phyloP scores from a whole-genome alignment of 2,329 filamentous ascomycete species.

The Fusarium subglutinans region DNA sequence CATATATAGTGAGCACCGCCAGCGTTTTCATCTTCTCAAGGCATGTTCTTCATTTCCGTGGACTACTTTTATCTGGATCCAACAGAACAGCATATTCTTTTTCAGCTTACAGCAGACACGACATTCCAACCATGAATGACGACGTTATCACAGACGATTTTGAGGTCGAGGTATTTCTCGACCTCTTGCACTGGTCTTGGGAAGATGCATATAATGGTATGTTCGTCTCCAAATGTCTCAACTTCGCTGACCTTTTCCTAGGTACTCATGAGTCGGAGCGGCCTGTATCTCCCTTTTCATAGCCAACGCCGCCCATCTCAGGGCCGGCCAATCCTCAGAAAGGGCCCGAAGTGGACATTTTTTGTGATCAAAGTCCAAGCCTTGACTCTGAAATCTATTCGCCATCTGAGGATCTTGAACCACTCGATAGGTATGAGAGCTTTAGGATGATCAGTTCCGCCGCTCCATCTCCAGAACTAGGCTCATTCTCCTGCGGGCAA shows the following conservation, averaged over 20 bases:
- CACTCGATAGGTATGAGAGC: not conserved
- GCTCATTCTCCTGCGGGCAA: not conserved
- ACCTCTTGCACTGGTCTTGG: not conserved
- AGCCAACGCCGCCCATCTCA: not conserved
- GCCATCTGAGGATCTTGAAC: too few relatives aligned
- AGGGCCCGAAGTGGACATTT: fast-evolving
- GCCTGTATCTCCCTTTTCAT: not conserved
- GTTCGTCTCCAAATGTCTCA: fast-evolving
- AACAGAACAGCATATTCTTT: fast-evolving
- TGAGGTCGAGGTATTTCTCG: not conserved
- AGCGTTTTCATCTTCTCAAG: not conserved
- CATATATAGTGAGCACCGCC: not conserved
- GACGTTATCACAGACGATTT: not conserved
- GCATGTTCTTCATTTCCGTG: not conserved
- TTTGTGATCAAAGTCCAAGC: not conserved
- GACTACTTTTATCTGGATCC: not conserved
- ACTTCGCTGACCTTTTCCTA: not conserved
- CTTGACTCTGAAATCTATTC: fast-evolving
- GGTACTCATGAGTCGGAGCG: not conserved
- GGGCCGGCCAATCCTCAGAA: fast-evolving
- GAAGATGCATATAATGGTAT: not conserved
- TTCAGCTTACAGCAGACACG: not conserved
- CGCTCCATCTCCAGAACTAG: not conserved
- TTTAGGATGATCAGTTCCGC: fast-evolving
- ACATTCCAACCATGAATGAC: not conserved